These are phyloP conservation scores for Elaeis oleifera DNA, from an alignment of 202 grass and related monocot genomes.

Conservation along the genomic window DNA sequence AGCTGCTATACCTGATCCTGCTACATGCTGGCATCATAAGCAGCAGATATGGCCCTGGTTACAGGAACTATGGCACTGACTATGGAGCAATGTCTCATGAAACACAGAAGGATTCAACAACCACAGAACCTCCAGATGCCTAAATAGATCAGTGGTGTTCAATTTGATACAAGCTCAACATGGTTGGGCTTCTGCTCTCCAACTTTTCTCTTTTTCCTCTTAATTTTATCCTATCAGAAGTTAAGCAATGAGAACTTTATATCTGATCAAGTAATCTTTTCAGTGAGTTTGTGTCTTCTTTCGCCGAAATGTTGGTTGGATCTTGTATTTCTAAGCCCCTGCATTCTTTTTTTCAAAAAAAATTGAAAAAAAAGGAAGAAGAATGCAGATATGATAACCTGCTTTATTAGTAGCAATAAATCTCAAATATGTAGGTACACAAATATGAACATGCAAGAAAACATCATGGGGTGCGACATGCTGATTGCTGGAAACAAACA, in stretches of 20 bases:
- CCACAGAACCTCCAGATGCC: constrained; percentile 1
- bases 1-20: constrained; percentile 15
- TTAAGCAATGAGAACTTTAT: too few relatives aligned
- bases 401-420: background rate
- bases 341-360: background rate
- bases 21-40: constrained; percentile 6
- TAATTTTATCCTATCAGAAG: too few relatives aligned
- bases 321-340: constrained; percentile 11
- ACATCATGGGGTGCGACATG: too few relatives aligned
- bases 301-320: constrained; percentile 1
- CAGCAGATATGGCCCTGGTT: constrained; percentile 5
- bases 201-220: too few relatives aligned
- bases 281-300: background rate
- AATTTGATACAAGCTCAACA: too few relatives aligned
- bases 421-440: too few relatives aligned
- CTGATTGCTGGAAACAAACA: too few relatives aligned
- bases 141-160: too few relatives aligned
- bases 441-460: too few relatives aligned
- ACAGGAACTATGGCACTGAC: constrained; percentile 9
- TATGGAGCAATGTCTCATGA: background rate
- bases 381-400: background rate
- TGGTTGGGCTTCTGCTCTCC: too few relatives aligned
- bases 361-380: too few relatives aligned
- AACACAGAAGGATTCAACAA: background rate
- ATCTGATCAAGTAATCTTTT: background rate